Evolutionary conservation across 2,329 filamentous ascomycete genomes (phyloP).

Genomic region (Exophiala sideris): DNA sequence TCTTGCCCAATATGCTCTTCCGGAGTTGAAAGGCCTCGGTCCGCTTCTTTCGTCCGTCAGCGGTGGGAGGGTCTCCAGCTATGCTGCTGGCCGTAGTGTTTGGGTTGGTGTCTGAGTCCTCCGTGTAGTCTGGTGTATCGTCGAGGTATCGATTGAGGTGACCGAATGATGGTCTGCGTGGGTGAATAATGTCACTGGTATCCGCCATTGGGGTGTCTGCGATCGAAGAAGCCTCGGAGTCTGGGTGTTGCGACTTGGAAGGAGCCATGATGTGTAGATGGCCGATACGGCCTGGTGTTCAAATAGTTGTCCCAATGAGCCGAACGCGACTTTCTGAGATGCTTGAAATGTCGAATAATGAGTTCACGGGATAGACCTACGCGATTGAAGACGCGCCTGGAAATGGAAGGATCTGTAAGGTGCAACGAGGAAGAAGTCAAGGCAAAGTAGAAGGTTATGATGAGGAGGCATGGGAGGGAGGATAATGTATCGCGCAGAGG

Average conservation of each 20-base stretch:
- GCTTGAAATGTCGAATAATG: background rate
- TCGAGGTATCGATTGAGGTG: conserved; percentile 42
- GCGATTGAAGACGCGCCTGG: background rate
- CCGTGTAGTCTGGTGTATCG: conserved; percentile 63
- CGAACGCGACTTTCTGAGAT: conserved; percentile 11
- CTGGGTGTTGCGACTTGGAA: conserved; percentile 32
- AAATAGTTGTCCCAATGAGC: conserved; percentile 17
- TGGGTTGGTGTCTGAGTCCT: conserved; percentile 60
- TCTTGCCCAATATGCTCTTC: conserved; percentile 89
- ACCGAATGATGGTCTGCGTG: conserved; percentile 28
- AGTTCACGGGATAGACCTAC: background rate
- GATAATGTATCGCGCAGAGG: background rate
- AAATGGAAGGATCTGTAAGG: background rate
- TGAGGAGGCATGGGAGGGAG: background rate
- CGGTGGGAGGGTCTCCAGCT: conserved; percentile 63
- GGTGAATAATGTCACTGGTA: conserved; percentile 24
- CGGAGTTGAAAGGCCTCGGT: conserved; percentile 85
- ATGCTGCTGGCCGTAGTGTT: conserved; percentile 78
- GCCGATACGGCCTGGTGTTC: conserved; percentile 15
- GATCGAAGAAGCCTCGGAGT: conserved; percentile 42
- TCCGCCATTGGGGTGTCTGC: conserved; percentile 49
- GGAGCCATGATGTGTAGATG: conserved; percentile 39
- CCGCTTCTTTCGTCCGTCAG: conserved; percentile 78
- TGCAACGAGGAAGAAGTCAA: background rate
- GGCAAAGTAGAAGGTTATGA: conserved; percentile 10